Conservation (phyloP, 2,329 filamentous ascomycete genomes). For the Fusarium citri region DNA sequence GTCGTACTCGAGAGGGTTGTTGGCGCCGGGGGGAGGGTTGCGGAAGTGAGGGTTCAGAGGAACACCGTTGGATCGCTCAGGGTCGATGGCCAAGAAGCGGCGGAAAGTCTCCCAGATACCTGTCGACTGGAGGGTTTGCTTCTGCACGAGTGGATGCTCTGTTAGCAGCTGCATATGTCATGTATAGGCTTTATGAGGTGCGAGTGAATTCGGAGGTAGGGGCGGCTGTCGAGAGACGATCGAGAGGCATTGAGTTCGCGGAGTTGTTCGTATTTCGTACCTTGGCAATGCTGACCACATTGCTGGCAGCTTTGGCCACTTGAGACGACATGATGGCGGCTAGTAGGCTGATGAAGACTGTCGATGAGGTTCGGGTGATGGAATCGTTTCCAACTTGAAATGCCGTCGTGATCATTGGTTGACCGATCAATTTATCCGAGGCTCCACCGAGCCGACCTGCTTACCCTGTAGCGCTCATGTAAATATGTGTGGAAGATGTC, state of each 20-base stretch:
- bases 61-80: conserved; percentile 89
- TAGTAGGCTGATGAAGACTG: conserved; percentile 32
- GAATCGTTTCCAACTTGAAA: conserved; percentile 47
- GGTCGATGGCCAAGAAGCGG: conserved; percentile 81
- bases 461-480: conserved; percentile 32
- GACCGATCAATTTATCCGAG: conserved; percentile 43
- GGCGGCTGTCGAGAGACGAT: conserved; percentile 25
- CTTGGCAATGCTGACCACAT: conserved; percentile 68
- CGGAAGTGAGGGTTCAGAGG: conserved; percentile 95
- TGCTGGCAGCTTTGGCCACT: conserved; percentile 66
- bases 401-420: conserved; percentile 47
- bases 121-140: conserved; percentile 92
- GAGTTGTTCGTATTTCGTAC: conserved; percentile 54
- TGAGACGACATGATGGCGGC: conserved; percentile 69
- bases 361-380: conserved; percentile 46
- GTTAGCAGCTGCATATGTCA: conserved; percentile 20
- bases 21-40: conserved; percentile 72
- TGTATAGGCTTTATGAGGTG: conserved; percentile 16
- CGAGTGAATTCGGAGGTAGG: conserved; percentile 33
- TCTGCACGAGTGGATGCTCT: conserved; percentile 65
- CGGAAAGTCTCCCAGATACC: conserved; percentile 91
- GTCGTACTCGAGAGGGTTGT: conserved; percentile 53
- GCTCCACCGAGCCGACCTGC: conserved; percentile 32
- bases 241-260: conserved; percentile 34
- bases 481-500: neutral